Base-by-base conservation (phyloP, 2,329 filamentous ascomycete genomes). In the Ceratocystis colombiana region DNA sequence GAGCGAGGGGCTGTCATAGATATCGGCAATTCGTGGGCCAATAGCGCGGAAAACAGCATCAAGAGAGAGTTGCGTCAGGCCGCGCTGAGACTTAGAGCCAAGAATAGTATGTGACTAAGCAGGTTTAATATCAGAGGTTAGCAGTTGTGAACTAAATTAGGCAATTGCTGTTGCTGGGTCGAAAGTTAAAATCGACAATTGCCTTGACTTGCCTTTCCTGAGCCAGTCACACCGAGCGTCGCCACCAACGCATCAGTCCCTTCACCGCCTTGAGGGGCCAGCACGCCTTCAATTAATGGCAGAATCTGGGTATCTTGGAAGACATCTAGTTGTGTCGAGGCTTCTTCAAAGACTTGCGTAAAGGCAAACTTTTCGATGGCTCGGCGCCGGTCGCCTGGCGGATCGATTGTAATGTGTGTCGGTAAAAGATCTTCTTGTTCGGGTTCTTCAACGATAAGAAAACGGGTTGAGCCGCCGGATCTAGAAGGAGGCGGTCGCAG, bases 331-430 rank as follows among this genome's bases (percentile, higher is more conserved):
- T 99, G 94, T 5, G 83, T 84, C 1, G 90, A 86, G 71, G 88
- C 81, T 73, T 97, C 92, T 71, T 95, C 88, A 71, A 97, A 96
- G 0, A 99, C 91, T 69, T 85, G 85, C 0, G 94, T 99, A 73
- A 99, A 99, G 1, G 87, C 89, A 74, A 97, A 99, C 73, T 88
- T 90, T 75, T 99, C 94, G 45, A 96, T 85, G 0, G 92, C 91
- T 59, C 92, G 85, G 71, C 93, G 89, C 66, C 93, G 84, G 69
- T 96, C 93, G 69, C 86, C 88, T 1, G 90, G 89, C 0, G 92
- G 91, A 71, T 89, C 89, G 17, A 92, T 75, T 0, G 86, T 89
- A 69, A 92, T 88, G 73, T 90, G 86, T 0, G 85, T 89, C 0
- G 88, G 80, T 28, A 70, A 69, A 8, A 41, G 3, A 25, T 28